Evolutionary conservation across 2,329 filamentous ascomycete genomes (phyloP), one percentile per base, ranked within the genome.

Genomic region (Thelonectria discophora): DNA sequence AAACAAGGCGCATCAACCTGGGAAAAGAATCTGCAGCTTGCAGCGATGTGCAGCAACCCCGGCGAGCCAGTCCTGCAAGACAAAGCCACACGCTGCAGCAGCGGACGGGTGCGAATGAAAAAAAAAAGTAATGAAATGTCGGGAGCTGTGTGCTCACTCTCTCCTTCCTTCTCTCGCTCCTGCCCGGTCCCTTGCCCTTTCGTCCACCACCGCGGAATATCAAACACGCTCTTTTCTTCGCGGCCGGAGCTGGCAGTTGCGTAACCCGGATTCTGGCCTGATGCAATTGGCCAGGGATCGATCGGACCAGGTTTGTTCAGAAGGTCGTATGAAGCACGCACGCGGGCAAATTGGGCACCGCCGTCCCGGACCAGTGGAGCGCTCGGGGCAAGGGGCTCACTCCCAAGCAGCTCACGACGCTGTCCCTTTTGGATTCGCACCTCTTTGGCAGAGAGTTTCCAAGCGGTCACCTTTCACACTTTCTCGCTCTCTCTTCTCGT

Each of bases 211-310:
- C 55, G 30, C 30, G 45, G 32, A 53, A 20, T 56, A 53, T 60
- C 32, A 34, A 51, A 24, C 24, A 24, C 24, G n/a, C n/a, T n/a
- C n/a, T n/a, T 7, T 7, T 24, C 7, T 39, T 52, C 15, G 56
- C 46, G 51, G 55, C 55, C 60, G 24, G 47, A 52, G 60, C 51
- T 61, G 60, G 54, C 51, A 47, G 67, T 60, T 65, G 68, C 67
- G 69, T 71, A 71, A 71, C 64, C 55, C 56, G 62, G 63, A 70
- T 71, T 69, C 69, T 71, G 69, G 69, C 60, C 66, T 71, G 69
- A 71, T 71, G 66, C 66, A 69, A 71, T 71, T 71, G 67, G 69
- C 51, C 62, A 63, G 62, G 58, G 55, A 54, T 55, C 58, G n/a
- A n/a, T n/a, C n/a, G n/a, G 54, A 54, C 54, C 60, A 32, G 59